Base-by-base conservation (phyloP, 2,329 filamentous ascomycete genomes). In the Fusarium sp. region DNA sequence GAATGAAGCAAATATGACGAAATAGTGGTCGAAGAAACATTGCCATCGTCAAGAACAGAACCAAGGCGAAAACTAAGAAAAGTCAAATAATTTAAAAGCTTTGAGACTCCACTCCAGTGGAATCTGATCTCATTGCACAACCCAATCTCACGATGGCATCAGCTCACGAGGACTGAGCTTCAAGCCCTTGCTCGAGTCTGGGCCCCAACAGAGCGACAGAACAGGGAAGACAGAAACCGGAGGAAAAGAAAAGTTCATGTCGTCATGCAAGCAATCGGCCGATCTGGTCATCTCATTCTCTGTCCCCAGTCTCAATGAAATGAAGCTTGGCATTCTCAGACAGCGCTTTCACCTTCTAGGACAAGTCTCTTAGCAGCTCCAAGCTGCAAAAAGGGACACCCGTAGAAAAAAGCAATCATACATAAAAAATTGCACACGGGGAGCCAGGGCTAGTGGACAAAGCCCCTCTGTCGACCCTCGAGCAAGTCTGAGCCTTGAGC, bases 61-160 rank as follows among this genome's bases (percentile, higher is more conserved):
- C 32, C 22, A 41, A 28, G 26, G 36, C n/a, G n/a, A 28, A 28
- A 42, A 28, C 18, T 9, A 44, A 13, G 42, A 20, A 45, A 18
- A 26, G 24, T 12, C 26, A 28, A 28, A 28, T 11, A 22, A 42
- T 7, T 26, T 17, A 48, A 63, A 70, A 44, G 9, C 18, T 17
- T 41, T 44, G 20, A 22, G 38, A 36, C 62, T 73, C 76, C 76
- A 72, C 76, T 65, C 38, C 36, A 53, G 62, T 64, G 51, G 62
- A 73, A 63, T 71, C 41, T 45, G 59, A 64, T 66, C 65, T 73
- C 61, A 70, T 69, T 56, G 65, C 71, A 74, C 69, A 77, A 77
- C 71, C 75, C 75, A 77, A 72, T 77, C 75, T 77, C 69, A 71
- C 69, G 73, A 78, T 77, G 72, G 72, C 76, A 78, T 76, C 75